These are phyloP conservation scores for Suillus tomentosus DNA, from an alignment of 768 basidiomycete genomes.

Conservation along the genomic window DNA sequence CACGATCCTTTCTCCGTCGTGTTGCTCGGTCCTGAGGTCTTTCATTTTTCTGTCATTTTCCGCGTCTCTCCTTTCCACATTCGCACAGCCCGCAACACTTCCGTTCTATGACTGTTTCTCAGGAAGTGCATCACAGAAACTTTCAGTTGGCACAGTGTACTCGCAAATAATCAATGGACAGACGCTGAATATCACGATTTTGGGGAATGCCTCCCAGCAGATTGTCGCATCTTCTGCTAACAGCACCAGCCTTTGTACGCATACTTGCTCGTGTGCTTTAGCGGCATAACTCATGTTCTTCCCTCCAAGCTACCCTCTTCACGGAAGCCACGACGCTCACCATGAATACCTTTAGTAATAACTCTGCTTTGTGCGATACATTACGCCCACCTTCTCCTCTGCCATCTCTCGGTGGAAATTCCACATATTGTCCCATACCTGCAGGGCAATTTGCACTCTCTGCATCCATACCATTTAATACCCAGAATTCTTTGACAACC, in stretches of 20 bases:
- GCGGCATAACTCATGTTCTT: conserved; percentile 16
- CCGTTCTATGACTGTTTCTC: conserved; percentile 72
- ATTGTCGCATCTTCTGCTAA: conserved; percentile 62
- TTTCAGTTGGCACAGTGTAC: conserved; percentile 70
- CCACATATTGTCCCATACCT: conserved; percentile 72
- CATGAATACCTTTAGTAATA: conserved; percentile 68
- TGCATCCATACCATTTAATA: conserved; percentile 65
- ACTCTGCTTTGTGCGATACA: conserved; percentile 75
- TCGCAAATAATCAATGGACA: conserved; percentile 61
- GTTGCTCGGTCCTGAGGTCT: conserved; percentile 2
- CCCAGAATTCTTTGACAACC: conserved; percentile 76
- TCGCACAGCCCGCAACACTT: conserved; percentile 61
- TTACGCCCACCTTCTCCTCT: conserved; percentile 79
- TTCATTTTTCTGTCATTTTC: conserved; percentile 16
- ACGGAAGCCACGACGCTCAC: conserved; percentile 81
- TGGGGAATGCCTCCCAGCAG: conserved; percentile 61
- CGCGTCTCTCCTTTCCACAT: conserved; percentile 27
- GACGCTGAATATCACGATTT: conserved; percentile 67
- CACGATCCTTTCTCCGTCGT: conserved; percentile 15
- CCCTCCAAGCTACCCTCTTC: conserved; percentile 76
- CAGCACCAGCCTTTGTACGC: conserved; percentile 68
- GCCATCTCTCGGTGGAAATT: conserved; percentile 41
- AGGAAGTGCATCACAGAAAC: conserved; percentile 53
- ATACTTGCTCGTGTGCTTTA: conserved; percentile 10
- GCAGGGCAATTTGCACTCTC: conserved; percentile 84